Evolutionary conservation across 2,329 filamentous ascomycete genomes (phyloP), one percentile per base, ranked within the genome.

Genomic region (Xylaria digitata): DNA sequence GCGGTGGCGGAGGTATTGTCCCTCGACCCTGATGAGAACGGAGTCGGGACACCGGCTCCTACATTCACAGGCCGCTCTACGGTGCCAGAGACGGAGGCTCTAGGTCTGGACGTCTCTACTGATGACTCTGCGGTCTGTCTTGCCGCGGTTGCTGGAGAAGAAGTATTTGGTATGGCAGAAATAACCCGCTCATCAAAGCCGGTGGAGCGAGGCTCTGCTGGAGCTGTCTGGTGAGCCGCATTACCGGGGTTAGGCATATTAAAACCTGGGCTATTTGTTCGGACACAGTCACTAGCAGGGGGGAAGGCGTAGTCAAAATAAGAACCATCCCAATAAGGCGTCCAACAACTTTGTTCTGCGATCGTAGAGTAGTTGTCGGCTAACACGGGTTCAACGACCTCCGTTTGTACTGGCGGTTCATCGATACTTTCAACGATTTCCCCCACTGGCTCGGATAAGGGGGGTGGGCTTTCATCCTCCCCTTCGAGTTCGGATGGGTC

Each of bases 401-500:
- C 72, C 19, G 66, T 61, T 45, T 76, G 72, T 32, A 70, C 67
- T 11, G 61, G 50, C 11, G 63, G 63, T 37, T 69, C 65, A n/a
- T 75, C 68, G 11, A 61, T 49, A 42, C 70, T 61, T 17, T 73
- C 67, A 26, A 69, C 53, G 11, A 70, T 53, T 48, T 80, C 76
- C n/a, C 78, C 75, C 2, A 75, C 71, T 32, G 73, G 73, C 62
- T 82, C 78, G 30, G 75, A 67, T 53, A 73, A 72, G 11, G 71
- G 53, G 64, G 71, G 71, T n/a, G 48, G 72, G 59, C 13, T 75
- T 66, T 82, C 80, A 50, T 85, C 83, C 49, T 87, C 83, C 19
- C 88, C 87, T 17, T 91, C 88, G n/a, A 90, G 87, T 62, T 87
- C 87, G 17, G 85, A 71, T 46, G 85, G 82, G 70, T 96, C 93